Percentiles rank a stretch among this genome's conserved stretches.
Evolutionary conservation across 495 filamentous ascomycete genomes (phyloP).

Genomic region (Talaromyces liani): DNA sequence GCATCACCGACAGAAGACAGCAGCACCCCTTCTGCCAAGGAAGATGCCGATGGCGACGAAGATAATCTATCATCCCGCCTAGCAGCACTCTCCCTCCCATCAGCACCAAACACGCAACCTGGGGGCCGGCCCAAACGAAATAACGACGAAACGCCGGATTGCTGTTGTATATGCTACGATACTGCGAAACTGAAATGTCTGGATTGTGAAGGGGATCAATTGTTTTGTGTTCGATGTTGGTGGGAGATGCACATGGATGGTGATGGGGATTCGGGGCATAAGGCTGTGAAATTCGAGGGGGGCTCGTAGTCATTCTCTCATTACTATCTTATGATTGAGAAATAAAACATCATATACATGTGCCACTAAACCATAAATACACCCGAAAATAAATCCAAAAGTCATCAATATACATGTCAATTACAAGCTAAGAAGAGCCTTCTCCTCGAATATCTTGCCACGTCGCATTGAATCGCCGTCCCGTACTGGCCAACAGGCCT

Average conservation of each 20-base stretch:
- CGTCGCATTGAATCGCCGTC: constrained; percentile 70
- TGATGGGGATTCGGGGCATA: not conserved
- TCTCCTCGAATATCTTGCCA: constrained; percentile 74
- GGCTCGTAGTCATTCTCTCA: not conserved
- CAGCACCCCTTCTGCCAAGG: not conserved
- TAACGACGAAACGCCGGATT: not conserved
- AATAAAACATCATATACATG: not conserved
- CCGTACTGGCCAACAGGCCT: constrained; percentile 73
- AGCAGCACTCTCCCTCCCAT: constrained; percentile 8
- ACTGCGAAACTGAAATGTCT: constrained; percentile 1
- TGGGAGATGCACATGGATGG: constrained; percentile 9
- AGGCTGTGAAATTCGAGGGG: constrained; percentile 1
- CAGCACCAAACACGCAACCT: not conserved
- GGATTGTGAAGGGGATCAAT: constrained; percentile 5
- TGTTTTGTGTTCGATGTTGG: constrained; percentile 11
- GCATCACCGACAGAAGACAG: not conserved
- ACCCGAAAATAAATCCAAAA: not conserved
- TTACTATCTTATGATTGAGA: not conserved
- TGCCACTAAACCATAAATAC: not conserved
- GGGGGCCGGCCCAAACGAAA: not conserved
- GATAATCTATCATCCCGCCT: not conserved
- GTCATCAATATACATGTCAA: not conserved
- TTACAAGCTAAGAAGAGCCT: not conserved
- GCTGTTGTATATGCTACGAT: constrained; percentile 11
- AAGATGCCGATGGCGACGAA: not conserved